A percentile compares a stretch with the other conserved stretches of the same genome.
Evolutionary conservation across 495 filamentous ascomycete species (phyloP).

Genomic region (Penicillium paxilli): DNA sequence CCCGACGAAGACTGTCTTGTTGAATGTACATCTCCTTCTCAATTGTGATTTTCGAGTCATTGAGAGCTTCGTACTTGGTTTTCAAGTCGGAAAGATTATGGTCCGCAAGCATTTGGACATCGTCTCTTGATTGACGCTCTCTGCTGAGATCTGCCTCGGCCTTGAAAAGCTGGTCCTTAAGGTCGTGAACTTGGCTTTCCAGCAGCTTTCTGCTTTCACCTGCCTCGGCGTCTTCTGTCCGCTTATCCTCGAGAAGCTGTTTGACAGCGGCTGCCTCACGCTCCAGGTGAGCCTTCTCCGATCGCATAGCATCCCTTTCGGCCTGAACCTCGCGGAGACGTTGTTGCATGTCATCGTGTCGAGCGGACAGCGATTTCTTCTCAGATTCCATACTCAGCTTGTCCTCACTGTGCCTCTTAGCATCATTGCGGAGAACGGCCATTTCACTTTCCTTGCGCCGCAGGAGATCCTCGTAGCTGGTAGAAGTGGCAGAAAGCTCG

Average conservation of each 20-base stretch:
- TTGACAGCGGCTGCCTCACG: conserved; percentile 89
- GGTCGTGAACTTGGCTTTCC: conserved; percentile 81
- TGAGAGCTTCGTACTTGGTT: conserved; percentile 83
- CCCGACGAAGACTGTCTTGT: conserved; percentile 87
- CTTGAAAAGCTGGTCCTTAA: conserved; percentile 82
- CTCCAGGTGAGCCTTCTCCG: conserved; percentile 78
- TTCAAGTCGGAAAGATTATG: conserved; percentile 81
- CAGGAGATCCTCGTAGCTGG: conserved; percentile 90
- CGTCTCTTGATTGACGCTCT: conserved; percentile 93
- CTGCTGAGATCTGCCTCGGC: conserved; percentile 86
- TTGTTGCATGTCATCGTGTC: conserved; percentile 77
- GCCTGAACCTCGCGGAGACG: conserved; percentile 84
- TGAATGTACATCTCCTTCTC: conserved; percentile 99
- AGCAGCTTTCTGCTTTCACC: conserved; percentile 82
- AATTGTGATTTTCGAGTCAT: conserved; percentile 93
- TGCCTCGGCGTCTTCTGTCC: conserved; percentile 85
- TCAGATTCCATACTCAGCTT: conserved; percentile 76
- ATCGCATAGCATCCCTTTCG: conserved; percentile 81
- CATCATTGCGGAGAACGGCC: conserved; percentile 77
- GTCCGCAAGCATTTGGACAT: conserved; percentile 88
- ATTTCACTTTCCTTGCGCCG: conserved; percentile 93
- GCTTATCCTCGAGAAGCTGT: conserved; percentile 78
- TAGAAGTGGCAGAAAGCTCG: conserved; percentile 87
- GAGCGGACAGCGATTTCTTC: conserved; percentile 61
- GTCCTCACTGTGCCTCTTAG: conserved; percentile 75